phyloP scores from a whole-genome alignment of 2,329 filamentous ascomycete genomes.

The Hortaea werneckii region DNA sequence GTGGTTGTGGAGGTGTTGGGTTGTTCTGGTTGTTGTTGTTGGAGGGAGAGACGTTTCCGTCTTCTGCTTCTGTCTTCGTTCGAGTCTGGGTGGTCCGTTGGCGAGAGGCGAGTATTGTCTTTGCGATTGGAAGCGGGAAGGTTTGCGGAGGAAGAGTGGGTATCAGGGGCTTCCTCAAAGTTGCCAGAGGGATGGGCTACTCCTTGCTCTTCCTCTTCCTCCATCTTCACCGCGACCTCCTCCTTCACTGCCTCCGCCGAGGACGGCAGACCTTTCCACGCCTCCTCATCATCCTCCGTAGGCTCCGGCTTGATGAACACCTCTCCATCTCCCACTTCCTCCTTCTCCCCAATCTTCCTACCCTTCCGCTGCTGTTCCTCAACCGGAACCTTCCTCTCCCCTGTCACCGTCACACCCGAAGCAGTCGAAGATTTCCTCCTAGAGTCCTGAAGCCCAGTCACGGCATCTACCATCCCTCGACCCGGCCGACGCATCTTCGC shows the following conservation, averaged over 20 bases:
- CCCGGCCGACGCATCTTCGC: conserved; percentile 41
- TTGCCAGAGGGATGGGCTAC: too few relatives aligned
- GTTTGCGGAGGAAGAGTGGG: conserved; percentile 3
- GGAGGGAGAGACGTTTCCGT: not conserved
- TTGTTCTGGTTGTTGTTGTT: conserved; percentile 2
- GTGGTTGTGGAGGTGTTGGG: not conserved
- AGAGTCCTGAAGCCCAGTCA: conserved; percentile 24
- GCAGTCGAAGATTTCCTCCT: conserved; percentile 1
- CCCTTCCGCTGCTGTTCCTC: not conserved
- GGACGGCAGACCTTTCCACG: conserved; percentile 12
- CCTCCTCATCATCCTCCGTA: conserved; percentile 14
- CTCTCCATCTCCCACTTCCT: not conserved
- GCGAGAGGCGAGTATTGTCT: too few relatives aligned
- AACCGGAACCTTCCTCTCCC: conserved; percentile 5
- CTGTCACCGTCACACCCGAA: conserved; percentile 17
- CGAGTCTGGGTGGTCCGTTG: conserved; percentile 1
- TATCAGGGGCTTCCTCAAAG: not conserved
- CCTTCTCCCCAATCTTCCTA: too few relatives aligned
- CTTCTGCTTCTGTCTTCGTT: not conserved
- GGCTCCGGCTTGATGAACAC: conserved; percentile 21
- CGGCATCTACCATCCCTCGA: conserved; percentile 38
- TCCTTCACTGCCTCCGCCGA: conserved; percentile 5
- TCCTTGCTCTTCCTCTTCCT: not conserved
- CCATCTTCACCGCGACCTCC: conserved; percentile 12
- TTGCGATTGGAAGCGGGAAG: conserved; percentile 6